Evolutionary conservation across 345 rosid genomes (phyloP).

Genomic region (Bruguiera sexangula): DNA sequence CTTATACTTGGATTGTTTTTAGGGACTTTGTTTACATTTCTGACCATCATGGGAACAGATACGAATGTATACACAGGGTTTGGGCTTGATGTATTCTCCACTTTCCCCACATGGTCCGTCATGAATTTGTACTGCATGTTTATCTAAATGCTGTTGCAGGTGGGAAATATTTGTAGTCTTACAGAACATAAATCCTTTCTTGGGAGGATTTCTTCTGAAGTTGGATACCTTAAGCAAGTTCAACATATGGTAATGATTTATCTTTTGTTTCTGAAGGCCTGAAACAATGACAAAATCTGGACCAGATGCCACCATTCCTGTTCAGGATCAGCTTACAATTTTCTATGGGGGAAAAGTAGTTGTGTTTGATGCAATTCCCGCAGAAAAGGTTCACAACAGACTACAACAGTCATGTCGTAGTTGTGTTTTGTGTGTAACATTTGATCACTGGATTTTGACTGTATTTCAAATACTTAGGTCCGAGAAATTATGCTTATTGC

Average conservation of each 20-base stretch:
- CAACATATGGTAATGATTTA: neutral
- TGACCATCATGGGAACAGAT: no score
- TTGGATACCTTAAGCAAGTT: no score
- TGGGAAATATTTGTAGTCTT: no score
- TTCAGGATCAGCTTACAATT: conserved; percentile 69
- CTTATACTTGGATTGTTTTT: neutral
- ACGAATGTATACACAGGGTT: no score
- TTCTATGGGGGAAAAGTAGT: conserved; percentile 73
- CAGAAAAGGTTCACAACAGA: conserved; percentile 53
- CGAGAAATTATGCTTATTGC: conserved; percentile 67
- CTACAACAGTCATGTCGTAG: neutral
- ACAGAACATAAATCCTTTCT: no score
- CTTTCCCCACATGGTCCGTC: no score
- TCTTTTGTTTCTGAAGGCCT: conserved; percentile 32
- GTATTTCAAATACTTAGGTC: conserved; percentile 38
- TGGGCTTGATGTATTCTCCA: no score
- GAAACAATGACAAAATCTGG: conserved; percentile 28
- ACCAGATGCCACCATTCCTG: conserved; percentile 22
- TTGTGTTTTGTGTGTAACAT: neutral
- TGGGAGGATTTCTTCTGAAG: no score
- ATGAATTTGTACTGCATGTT: no score
- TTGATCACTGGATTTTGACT: neutral
- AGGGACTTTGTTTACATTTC: neutral
- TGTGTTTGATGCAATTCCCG: conserved; percentile 64
- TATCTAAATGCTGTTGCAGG: no score